These are phyloP conservation scores for Saturnispora bothae DNA, from an alignment of 805 yeast genomes.

Conservation along the genomic window DNA sequence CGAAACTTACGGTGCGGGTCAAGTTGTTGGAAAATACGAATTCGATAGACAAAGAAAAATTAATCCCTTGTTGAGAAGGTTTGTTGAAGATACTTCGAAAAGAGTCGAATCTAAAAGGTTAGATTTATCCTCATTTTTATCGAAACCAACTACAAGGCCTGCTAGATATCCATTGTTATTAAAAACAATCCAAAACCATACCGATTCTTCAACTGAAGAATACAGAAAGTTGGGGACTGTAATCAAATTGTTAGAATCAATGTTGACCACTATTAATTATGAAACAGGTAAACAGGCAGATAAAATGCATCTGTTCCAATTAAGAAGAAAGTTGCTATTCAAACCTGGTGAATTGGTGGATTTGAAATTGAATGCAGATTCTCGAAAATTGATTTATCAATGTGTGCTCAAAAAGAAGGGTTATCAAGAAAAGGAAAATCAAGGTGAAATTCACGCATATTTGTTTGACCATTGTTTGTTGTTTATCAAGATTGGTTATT, in stretches of 20 bases:
- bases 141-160: conserved; percentile 92
- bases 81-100: conserved; percentile 83
- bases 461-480: conserved; percentile 80
- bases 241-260: conserved; percentile 60
- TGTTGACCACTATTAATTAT: conserved; percentile 66
- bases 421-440: conserved; percentile 54
- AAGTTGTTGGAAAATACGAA: conserved; percentile 90
- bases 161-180: conserved; percentile 86
- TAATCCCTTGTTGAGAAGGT: conserved; percentile 84
- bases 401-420: conserved; percentile 66
- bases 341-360: conserved; percentile 79
- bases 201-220: conserved; percentile 69
- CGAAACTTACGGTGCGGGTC: conserved; percentile 86
- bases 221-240: conserved; percentile 60
- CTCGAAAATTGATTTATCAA: conserved; percentile 69
- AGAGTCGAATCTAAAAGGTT: conserved; percentile 78
- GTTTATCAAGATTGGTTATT: conserved; percentile 75
- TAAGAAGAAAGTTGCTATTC: conserved; percentile 76
- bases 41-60: conserved; percentile 88
- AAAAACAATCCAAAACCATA: conserved; percentile 72
- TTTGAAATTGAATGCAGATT: conserved; percentile 72
- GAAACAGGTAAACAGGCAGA: conserved; percentile 94
- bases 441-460: conserved; percentile 76
- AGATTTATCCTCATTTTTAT: conserved; percentile 84
- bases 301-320: conserved; percentile 76